Base-by-base conservation (phyloP, 2,329 filamentous ascomycete species). In the Penicillium sp. region DNA sequence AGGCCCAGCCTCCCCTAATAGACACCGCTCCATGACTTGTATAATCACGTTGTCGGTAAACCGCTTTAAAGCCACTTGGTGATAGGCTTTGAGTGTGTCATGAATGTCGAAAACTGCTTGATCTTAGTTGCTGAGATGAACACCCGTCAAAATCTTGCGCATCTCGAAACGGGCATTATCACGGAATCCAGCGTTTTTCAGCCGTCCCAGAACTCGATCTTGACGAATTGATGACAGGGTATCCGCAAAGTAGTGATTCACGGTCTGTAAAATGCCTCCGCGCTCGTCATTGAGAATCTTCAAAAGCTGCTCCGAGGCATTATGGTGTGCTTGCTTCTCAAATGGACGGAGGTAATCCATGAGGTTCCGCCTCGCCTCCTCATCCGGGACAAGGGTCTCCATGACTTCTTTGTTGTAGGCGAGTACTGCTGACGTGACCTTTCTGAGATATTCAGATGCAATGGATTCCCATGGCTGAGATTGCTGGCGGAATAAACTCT, bases 31-130 rank as follows among this genome's bases (percentile, higher is more conserved):
- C 2, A 77, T 64, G 0, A 73, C 77, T 45, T 84, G 81, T 39
- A 74, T 71, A 48, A 72, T 77, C 2, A 86, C 59, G 2, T 69
- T 74, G 51, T 86, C 82, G 2, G 81, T 71, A 42, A 86, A 83
- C 0, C 80, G 74, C 53, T 77, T 76, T n/a, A 70, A 68, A 0
- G 79, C 70, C 2, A 84, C 74, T 20, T 36, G 35, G 20, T 41
- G 36, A 33, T 41, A 41, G 4, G 39, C 32, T n/a, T 41, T 41
- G 32, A 36, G 11, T 1, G 33, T 41, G 17, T 42, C 34, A 15
- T 37, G 29, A 2, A 37, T 38, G 7, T 33, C 39, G 18, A 13
- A 42, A 20, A 71, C 50, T 0, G 64, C 62, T 18, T 72, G 60
- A 1, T 71, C 55, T 0, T 65, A 61, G 30, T 69, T 72, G 48